A percentile compares a stretch with the other conserved stretches of the same genome.
These are phyloP conservation scores for Metschnikowia similis DNA, from an alignment of 805 yeast genomes.

Conservation along the genomic window DNA sequence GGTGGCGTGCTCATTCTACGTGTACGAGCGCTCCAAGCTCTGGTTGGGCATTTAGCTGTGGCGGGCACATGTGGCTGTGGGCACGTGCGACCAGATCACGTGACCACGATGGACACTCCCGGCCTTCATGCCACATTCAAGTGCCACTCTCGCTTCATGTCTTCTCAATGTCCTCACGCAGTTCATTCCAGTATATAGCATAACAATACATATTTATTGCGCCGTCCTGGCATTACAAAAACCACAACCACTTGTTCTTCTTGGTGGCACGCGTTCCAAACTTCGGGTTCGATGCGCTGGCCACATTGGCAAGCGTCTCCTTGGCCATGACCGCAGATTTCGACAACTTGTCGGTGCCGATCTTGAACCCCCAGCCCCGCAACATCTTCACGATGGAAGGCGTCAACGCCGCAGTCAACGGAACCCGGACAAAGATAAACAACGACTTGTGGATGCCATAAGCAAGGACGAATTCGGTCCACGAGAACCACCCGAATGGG, in stretches of 20 bases:
- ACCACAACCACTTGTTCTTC: slow-evolving; percentile 58
- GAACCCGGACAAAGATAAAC: slow-evolving; percentile 70
- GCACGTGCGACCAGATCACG: too few relatives aligned
- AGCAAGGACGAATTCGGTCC: slow-evolving; percentile 86
- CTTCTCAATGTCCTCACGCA: too few relatives aligned
- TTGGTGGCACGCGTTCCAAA: slow-evolving; percentile 52
- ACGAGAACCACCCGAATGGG: slow-evolving; percentile 39
- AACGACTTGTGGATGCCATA: slow-evolving; percentile 90
- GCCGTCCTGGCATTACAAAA: slow-evolving; percentile 34
- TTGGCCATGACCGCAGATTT: slow-evolving; percentile 30
- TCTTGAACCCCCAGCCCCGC: slow-evolving; percentile 74
- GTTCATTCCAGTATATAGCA: too few relatives aligned
- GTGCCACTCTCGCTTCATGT: too few relatives aligned
- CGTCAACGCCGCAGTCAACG: slow-evolving; percentile 87
- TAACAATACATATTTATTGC: too few relatives aligned
- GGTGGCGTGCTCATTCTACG: slow-evolving; percentile 95
- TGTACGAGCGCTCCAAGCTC: slow-evolving; percentile 81
- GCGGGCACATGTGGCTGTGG: too few relatives aligned
- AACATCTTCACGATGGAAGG: slow-evolving; percentile 68
- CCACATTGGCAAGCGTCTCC: slow-evolving; percentile 27
- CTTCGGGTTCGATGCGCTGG: slow-evolving; percentile 40
- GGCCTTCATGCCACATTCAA: too few relatives aligned
- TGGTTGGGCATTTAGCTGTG: slow-evolving; percentile 53
- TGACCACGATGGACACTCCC: too few relatives aligned
- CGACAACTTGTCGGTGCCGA: slow-evolving; percentile 50